A percentile compares a stretch with the other conserved stretches of the same genome.
Evolutionary conservation across 768 basidiomycete species (phyloP).

Genomic region (Lactarius quietus): DNA sequence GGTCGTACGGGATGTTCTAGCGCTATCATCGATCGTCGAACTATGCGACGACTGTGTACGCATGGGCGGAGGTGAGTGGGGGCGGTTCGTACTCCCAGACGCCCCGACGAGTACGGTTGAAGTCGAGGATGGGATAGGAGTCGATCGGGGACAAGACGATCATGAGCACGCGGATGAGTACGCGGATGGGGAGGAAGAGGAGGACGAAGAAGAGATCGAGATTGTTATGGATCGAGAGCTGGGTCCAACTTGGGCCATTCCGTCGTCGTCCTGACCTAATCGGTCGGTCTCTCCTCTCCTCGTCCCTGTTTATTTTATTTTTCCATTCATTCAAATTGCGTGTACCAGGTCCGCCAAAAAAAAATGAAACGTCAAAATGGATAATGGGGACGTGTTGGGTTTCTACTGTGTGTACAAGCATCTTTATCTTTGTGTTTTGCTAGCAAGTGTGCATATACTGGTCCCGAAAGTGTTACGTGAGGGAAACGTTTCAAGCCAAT

Average conservation of each 20-base stretch:
- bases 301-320: neutral
- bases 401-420: constrained; percentile 14
- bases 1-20: constrained; percentile 68
- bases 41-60: constrained; percentile 67
- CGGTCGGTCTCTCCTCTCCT: neutral
- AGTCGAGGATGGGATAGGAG: neutral
- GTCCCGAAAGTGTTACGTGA: no score
- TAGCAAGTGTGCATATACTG: constrained; percentile 1
- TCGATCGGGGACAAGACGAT: neutral
- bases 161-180: constrained; percentile 32
- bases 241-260: constrained; percentile 20
- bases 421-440: constrained; percentile 24
- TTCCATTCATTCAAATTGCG: neutral
- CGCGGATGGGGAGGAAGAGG: constrained; percentile 48
- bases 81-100: constrained; percentile 57
- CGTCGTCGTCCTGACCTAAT: constrained; percentile 11
- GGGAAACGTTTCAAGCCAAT: no score
- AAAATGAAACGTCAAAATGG: neutral
- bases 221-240: constrained; percentile 58
- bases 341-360: neutral
- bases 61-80: constrained; percentile 57
- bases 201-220: constrained; percentile 75
- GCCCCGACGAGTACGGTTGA: constrained; percentile 50
- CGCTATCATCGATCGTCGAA: constrained; percentile 64
- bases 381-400: neutral